These are phyloP conservation scores for Phoenix roebelenii DNA, from an alignment of 176 grass and related monocot genomes.

Conservation along the genomic window DNA sequence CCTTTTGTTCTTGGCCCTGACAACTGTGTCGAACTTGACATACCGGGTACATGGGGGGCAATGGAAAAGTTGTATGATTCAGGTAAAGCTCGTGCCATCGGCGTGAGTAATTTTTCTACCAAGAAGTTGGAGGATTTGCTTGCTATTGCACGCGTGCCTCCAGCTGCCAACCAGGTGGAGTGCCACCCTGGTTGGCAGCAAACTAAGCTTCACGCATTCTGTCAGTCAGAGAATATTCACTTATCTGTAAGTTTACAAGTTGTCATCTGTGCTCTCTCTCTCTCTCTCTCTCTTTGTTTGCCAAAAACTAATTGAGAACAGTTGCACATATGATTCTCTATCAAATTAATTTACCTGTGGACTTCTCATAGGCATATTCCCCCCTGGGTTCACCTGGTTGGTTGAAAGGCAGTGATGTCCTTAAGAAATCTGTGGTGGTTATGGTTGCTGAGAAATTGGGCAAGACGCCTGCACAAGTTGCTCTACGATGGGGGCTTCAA, in stretches of 20 bases:
- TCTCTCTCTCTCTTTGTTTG: no score
- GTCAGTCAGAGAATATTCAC: no score
- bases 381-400: conserved; percentile 16
- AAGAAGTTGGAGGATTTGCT: conserved; percentile 16
- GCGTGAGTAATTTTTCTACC: conserved; percentile 15
- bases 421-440: neutral
- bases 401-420: conserved; percentile 10
- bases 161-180: no score
- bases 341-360: no score
- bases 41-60: conserved; percentile 38
- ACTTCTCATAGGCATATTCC: conserved; percentile 1
- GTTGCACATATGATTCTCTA: no score
- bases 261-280: neutral
- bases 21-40: conserved; percentile 38
- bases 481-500: conserved; percentile 11
- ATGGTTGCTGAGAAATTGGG: conserved; percentile 6
- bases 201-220: no score
- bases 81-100: conserved; percentile 20
- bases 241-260: neutral
- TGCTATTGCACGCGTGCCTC: no score
- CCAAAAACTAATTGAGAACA: no score
- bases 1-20: conserved; percentile 14
- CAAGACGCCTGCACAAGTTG: conserved; percentile 10
- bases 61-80: conserved; percentile 52
- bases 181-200: no score